Conservation (phyloP, 2,329 filamentous ascomycete genomes). For the Cladosporium colombiae region DNA sequence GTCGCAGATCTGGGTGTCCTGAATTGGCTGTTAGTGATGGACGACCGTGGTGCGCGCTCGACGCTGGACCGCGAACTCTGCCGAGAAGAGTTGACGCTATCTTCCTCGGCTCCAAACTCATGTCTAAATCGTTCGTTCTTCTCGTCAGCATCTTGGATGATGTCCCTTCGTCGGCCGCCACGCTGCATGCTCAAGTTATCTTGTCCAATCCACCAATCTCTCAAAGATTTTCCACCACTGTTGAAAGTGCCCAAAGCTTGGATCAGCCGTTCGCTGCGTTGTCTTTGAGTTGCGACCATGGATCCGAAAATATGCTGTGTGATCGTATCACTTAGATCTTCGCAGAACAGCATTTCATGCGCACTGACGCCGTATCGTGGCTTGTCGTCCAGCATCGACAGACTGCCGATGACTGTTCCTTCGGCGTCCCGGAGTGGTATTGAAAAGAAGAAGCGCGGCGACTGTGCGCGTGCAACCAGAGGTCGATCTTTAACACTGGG, state of each 20-base stretch:
- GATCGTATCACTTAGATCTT: slow-evolving; percentile 58
- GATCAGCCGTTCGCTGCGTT: slow-evolving; percentile 55
- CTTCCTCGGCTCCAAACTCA: slow-evolving; percentile 24
- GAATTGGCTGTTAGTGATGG: background rate
- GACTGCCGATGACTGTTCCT: slow-evolving; percentile 61
- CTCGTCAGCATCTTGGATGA: background rate
- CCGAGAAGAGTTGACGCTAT: background rate
- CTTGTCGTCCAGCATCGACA: slow-evolving; percentile 56
- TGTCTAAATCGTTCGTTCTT: slow-evolving; percentile 21
- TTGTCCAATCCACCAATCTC: slow-evolving; percentile 35
- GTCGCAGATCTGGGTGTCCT: background rate
- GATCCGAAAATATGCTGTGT: slow-evolving; percentile 62
- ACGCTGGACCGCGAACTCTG: background rate
- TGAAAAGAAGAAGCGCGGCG: slow-evolving; percentile 52
- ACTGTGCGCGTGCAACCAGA: slow-evolving; percentile 22
- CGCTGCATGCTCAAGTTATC: slow-evolving; percentile 22
- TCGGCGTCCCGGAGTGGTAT: slow-evolving; percentile 61
- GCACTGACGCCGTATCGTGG: slow-evolving; percentile 55
- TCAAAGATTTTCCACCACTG: slow-evolving; percentile 27
- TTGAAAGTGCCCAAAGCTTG: slow-evolving; percentile 54
- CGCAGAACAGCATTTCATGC: slow-evolving; percentile 56
- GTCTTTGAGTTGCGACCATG: slow-evolving; percentile 53
- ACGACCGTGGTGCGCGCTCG: background rate
- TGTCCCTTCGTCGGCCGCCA: slow-evolving; percentile 11
- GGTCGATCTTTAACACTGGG: slow-evolving; percentile 4